phyloP scores from a whole-genome alignment of 495 filamentous ascomycete genomes.

The Choiromyces venosus region DNA sequence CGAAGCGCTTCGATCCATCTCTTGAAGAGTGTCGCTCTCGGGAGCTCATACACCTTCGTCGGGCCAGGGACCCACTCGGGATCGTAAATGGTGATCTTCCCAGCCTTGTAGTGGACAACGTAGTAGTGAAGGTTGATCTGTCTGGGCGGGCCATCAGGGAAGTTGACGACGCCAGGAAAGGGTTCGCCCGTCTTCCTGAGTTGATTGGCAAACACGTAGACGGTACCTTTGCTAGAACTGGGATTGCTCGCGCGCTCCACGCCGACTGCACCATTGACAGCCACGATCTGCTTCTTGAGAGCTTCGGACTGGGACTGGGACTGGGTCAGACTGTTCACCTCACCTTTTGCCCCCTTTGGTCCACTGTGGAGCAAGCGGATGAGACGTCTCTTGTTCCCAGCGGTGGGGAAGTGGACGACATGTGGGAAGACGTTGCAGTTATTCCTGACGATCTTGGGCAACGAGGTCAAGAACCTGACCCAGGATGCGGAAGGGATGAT shows the following conservation, averaged over 20 bases:
- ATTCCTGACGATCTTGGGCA: neutral
- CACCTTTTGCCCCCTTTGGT: neutral
- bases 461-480: neutral
- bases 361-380: neutral
- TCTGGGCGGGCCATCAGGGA: neutral
- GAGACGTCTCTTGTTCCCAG: neutral
- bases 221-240: neutral
- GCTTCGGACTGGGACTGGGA: neutral
- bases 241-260: neutral
- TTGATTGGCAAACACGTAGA: neutral
- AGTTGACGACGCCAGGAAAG: neutral
- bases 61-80: neutral
- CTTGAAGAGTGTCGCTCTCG: neutral
- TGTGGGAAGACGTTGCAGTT: neutral
- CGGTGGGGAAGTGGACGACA: neutral
- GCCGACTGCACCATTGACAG: neutral
- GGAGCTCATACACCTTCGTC: neutral
- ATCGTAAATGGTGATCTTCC: neutral
- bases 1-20: neutral
- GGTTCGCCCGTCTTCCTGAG: neutral
- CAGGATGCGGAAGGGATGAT: neutral
- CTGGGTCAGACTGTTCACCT: no score
- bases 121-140: neutral
- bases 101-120: neutral
- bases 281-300: neutral